These are phyloP conservation scores for Candida dubliniensis DNA, from an alignment of 1,139 yeast genomes.

Conservation along the genomic window DNA sequence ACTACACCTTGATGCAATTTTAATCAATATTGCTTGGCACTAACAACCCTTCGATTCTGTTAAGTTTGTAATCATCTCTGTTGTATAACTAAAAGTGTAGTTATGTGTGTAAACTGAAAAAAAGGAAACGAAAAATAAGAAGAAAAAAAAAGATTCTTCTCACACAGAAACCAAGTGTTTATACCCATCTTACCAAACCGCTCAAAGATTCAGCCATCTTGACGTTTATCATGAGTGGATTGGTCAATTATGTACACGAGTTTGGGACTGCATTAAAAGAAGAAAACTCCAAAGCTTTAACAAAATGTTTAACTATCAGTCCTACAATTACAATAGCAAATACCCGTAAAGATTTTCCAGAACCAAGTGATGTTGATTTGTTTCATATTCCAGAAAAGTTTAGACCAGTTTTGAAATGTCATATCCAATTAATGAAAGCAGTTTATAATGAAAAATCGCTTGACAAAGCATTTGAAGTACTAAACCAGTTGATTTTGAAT, in stretches of 20 bases:
- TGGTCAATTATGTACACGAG: slow-evolving; percentile 20
- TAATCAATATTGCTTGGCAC: no score
- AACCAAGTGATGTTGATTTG: slow-evolving; percentile 43
- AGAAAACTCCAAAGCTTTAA: slow-evolving; percentile 23
- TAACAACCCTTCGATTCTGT: no score
- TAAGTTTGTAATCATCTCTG: no score
- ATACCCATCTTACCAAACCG: not conserved
- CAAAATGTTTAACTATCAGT: slow-evolving; percentile 33
- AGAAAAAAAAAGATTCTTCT: not conserved
- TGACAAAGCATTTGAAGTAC: slow-evolving; percentile 37
- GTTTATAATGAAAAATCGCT: slow-evolving; percentile 38
- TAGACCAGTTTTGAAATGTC: slow-evolving; percentile 33
- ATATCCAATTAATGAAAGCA: slow-evolving; percentile 40
- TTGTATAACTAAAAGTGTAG: no score
- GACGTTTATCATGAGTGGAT: slow-evolving; percentile 12
- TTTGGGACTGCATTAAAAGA: slow-evolving; percentile 16
- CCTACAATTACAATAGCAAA: slow-evolving; percentile 28
- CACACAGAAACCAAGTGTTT: not conserved
- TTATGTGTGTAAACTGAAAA: no score
- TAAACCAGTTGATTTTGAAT: slow-evolving; percentile 44
- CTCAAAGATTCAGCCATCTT: not conserved
- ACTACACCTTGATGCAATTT: no score
- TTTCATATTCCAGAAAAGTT: slow-evolving; percentile 39
- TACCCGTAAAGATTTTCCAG: slow-evolving; percentile 28
- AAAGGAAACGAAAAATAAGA: no score